Evolutionary conservation across 345 rosid species (phyloP), one percentile per base, ranked within the genome.

Genomic region (Aquilaria yunnanensis): DNA sequence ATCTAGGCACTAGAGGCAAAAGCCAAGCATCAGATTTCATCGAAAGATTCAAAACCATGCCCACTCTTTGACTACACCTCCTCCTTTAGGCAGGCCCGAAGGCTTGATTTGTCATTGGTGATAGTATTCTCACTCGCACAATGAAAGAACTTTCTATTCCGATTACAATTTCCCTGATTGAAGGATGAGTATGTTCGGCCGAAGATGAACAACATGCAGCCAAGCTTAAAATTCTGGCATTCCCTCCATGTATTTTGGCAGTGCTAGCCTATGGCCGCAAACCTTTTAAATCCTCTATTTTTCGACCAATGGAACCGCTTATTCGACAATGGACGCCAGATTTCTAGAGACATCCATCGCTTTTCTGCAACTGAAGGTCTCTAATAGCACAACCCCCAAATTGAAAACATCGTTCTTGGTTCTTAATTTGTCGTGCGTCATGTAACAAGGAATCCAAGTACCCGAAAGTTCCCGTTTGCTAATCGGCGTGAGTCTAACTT

Each of bases 401-500:
- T 96, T 88, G 4, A 66, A 91, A 13, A 91, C 68, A n/a, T 88
- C 97, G 32, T 52, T 80, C 64, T 78, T 84, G 6, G 70, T 67
- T 73, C 89, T 84, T 7, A 91, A 67, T 32, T 81, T 77, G 45
- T 67, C 56, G 8, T 87, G 86, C 0, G 66, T 68, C 33, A 84
- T 84, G 76, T 86, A 88, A 45, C 68, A 45, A 56, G 96, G 72
- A 0, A 1, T 91, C 97, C 60, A 91, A 32, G 65, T 88, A 86
- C 12, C 96, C 96, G 3, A 88, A 77, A 0, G 97, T 91, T 1
- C 97, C 96, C 0, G 96, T 94, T 0, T 92, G 81, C 56, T 72
- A 76, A 41, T 41, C 10, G 29, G 55, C 13, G 7, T 48, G 66
- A 16, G 34, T 12, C 37, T 46, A 72, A 60, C 64, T 52, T 56